phyloP scores from a whole-genome alignment of 2,329 filamentous ascomycete genomes.

The Ustilaginoidea virens region DNA sequence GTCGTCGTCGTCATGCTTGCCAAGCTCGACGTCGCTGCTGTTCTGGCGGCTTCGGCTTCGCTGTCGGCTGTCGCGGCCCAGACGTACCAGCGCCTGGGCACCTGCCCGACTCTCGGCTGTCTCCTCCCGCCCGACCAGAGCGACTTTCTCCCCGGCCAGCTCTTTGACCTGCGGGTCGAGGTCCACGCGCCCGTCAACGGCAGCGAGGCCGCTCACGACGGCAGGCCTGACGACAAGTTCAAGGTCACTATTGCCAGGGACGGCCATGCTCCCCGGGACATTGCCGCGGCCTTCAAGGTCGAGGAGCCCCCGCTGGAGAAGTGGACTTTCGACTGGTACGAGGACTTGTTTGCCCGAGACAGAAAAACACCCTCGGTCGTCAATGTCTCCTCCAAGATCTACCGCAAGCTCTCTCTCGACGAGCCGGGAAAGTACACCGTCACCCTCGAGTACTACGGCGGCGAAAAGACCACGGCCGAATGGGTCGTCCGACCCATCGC shows the following conservation, averaged over 20 bases:
- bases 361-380: constrained; percentile 54
- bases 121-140: constrained; percentile 48
- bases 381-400: constrained; percentile 67
- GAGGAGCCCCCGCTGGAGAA: constrained; percentile 58
- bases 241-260: constrained; percentile 58
- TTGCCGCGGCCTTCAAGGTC: constrained; percentile 53
- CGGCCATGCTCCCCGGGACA: constrained; percentile 34
- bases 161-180: constrained; percentile 72
- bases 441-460: constrained; percentile 59
- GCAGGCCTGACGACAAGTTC: constrained; percentile 59
- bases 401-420: constrained; percentile 58
- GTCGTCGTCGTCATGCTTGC: constrained; percentile 15
- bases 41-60: constrained; percentile 18
- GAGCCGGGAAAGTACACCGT: constrained; percentile 70
- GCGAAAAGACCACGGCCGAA: constrained; percentile 53
- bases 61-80: constrained; percentile 31
- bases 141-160: constrained; percentile 72
- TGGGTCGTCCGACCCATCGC: constrained; percentile 63
- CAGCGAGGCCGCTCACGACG: constrained; percentile 56
- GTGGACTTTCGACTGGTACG: constrained; percentile 76
- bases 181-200: constrained; percentile 72
- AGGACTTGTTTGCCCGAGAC: constrained; percentile 68
- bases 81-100: constrained; percentile 44
- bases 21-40: constrained; percentile 20
- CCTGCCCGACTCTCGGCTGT: constrained; percentile 43